These are phyloP conservation scores for Penicillium oxalicum DNA, from an alignment of 2,329 filamentous ascomycete genomes.

Conservation along the genomic window DNA sequence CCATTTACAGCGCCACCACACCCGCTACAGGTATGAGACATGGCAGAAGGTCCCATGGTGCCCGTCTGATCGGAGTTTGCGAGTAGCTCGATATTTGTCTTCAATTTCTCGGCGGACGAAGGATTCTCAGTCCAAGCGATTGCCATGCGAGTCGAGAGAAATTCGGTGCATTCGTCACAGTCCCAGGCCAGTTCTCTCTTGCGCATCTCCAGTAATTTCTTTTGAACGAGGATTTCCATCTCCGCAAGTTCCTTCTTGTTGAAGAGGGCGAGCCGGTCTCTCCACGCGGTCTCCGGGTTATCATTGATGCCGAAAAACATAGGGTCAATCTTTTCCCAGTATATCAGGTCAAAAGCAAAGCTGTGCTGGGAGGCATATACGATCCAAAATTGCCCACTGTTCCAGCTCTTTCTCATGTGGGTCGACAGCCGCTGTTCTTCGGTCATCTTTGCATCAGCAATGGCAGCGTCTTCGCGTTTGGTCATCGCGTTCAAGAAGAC, in stretches of 20 bases:
- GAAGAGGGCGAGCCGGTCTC: background rate
- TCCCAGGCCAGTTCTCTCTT: background rate
- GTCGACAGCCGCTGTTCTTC: constrained; percentile 10
- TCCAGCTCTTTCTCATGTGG: constrained; percentile 11
- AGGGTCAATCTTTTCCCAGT: constrained; percentile 9
- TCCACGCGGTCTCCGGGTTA: constrained; percentile 3
- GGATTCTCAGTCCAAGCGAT: no score
- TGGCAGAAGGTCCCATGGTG: no score
- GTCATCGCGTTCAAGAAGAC: constrained; percentile 8
- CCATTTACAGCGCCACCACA: no score
- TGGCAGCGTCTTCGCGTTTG: constrained; percentile 6
- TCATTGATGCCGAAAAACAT: constrained; percentile 4
- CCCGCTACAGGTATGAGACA: no score
- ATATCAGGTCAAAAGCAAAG: constrained; percentile 14
- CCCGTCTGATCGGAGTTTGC: no score
- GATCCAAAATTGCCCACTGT: constrained; percentile 12
- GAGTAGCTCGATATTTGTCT: no score
- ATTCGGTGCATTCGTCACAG: background rate
- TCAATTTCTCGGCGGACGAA: background rate
- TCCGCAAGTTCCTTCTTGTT: constrained; percentile 1
- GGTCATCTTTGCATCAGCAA: background rate
- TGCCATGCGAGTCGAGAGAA: background rate
- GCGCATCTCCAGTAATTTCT: background rate
- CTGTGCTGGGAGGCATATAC: constrained; percentile 9
- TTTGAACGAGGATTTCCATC: constrained; percentile 2